Evolutionary conservation across 139 green algal genomes (phyloP), one percentile per base, ranked within the genome.

Genomic region (Pycnococcus provasolii): DNA sequence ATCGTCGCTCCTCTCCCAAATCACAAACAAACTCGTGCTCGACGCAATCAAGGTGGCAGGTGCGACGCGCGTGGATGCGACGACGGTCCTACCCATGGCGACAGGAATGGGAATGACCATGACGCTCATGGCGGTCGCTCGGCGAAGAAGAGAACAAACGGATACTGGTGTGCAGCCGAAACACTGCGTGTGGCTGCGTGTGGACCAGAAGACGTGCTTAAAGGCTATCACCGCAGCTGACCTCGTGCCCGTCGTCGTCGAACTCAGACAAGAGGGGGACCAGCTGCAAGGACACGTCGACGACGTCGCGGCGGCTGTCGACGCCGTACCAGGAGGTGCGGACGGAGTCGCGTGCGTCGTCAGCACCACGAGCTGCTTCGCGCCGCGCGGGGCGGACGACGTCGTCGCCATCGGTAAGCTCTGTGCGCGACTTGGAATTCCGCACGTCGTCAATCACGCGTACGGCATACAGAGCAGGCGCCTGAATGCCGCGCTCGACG

Each of bases 161-260:
- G 7, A 46, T 55, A 2, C 53, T 41, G 6, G 13, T 15, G 54
- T 3, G 1, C 6, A 54, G 42, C 39, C 42, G 3, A 39, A 45
- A 9, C 51, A 74, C 83, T 64, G 89, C 97, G 41, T 99, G 2
- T 99, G 93, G 92, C 81, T 82, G 4, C 79, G 92, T 8, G 86
- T 97, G 9, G 92, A 98, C 74, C 92, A 99, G 84, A 98, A 99
- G 77, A 97, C 90, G 0, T 98, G 92, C 78, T 68, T 99, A 42
- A 99, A 99, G 69, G 71, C 74, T 40, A 84, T 98, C 26, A 69
- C 80, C 0, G 79, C 84, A 4, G 85, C 86, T 0, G 88, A 88
- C 2, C 74, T 88, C n/a, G 67, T 85, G 50, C 64, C 82, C 8
- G 70, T 94, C 57, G 83, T 91, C n/a, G 40, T 80, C 5, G 48